Percentiles rank a stretch among this genome's conserved stretches.
These are phyloP conservation scores for Bothriochloa decipiens DNA, from an alignment of 176 grass and related monocot species.

Conservation along the genomic window DNA sequence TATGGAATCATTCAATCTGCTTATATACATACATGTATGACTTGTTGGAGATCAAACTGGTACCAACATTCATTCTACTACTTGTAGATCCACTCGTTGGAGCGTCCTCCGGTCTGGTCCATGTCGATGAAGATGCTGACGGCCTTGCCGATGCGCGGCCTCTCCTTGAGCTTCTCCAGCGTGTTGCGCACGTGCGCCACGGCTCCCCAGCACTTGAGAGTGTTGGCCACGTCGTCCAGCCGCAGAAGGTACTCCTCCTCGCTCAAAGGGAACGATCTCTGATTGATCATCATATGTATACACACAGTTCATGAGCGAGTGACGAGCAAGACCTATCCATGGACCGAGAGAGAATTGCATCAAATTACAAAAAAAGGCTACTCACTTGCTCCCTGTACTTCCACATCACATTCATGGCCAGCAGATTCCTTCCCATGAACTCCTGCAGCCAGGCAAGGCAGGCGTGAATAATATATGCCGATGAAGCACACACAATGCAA, in stretches of 20 bases:
- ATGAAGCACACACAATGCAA: neutral
- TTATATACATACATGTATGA: too few species aligned
- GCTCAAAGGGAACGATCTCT: slow-evolving; percentile 85
- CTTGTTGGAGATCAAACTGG: too few species aligned
- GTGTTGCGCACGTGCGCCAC: slow-evolving; percentile 84
- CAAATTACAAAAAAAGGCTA: neutral
- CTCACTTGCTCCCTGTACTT: slow-evolving; percentile 92
- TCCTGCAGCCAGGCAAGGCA: slow-evolving; percentile 42
- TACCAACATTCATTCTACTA: neutral
- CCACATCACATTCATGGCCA: slow-evolving; percentile 99
- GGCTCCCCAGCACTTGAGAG: slow-evolving; percentile 91
- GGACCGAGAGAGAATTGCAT: too few species aligned
- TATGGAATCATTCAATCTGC: too few species aligned
- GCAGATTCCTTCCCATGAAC: slow-evolving; percentile 86
- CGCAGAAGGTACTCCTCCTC: slow-evolving; percentile 97
- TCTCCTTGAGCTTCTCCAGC: slow-evolving; percentile 81
- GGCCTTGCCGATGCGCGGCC: slow-evolving; percentile 96
- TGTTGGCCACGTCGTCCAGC: slow-evolving; percentile 84
- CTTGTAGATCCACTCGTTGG: slow-evolving; percentile 96
- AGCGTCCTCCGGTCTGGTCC: slow-evolving; percentile 67
- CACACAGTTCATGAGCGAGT: neutral
- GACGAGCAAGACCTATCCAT: too few species aligned
- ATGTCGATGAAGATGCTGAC: slow-evolving; percentile 99
- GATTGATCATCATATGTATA: too few species aligned
- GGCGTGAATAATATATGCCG: too few species aligned